Base-by-base conservation (phyloP, 2,329 filamentous ascomycete species). In the Hypocrella siamensis region DNA sequence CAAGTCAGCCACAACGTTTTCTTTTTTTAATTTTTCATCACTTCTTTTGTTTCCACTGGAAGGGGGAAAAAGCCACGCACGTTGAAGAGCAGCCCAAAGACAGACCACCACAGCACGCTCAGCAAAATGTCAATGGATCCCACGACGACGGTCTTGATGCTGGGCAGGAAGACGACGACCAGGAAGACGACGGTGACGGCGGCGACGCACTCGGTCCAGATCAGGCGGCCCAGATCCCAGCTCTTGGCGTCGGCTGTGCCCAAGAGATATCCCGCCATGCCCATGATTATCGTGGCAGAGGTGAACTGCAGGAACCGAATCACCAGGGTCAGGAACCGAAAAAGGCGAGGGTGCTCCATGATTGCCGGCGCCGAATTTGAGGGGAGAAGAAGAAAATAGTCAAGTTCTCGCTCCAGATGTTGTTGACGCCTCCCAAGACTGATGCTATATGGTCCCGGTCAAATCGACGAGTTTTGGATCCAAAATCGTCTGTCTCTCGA, bases 181-280 rank as follows among this genome's bases (percentile, higher is more conserved):
- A 67, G 59, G 12, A 77, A 56, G 19, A 83, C 50, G 31, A 81
- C 66, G 4, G 74, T 69, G 15, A 82, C 46, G 18, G 63, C 69
- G 4, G 77, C 72, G 28, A 81, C 62, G n/a, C 79, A 67, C 47
- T 77, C 66, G 28, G 74, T 67, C 58, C 79, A 83, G 55, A 82
- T 78, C 56, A 74, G 71, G 36, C 75, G 70, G 16, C 63, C 69
- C n/a, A 39, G 37, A 33, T 36, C 56, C 60, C 65, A 71, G 33
- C 58, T 51, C 28, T 60, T 56, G 15, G 56, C 46, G 11, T 31
- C 26, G 26, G 58, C 54, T 4, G 50, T 39, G 42, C 68, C 60
- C 18, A 80, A 65, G 49, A 74, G 75, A 41, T 65, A 51, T 30
- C 71, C 74, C 35, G 74, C 67, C 37, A 79, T 58, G 35, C 73